phyloP scores from a whole-genome alignment of 495 filamentous ascomycete species.

The Aspergillus conjunctus region DNA sequence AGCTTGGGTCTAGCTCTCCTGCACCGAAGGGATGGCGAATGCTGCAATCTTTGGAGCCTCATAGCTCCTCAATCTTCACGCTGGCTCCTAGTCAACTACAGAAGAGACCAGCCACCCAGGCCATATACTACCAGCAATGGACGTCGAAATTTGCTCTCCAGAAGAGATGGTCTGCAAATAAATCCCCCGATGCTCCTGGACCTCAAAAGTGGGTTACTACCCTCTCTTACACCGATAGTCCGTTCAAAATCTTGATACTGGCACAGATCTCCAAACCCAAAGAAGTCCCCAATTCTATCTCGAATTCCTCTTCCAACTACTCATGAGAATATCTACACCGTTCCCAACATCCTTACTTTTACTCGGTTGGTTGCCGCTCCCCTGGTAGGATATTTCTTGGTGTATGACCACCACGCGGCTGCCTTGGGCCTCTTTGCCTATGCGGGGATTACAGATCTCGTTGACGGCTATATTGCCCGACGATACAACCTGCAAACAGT shows the following conservation, averaged over 20 bases:
- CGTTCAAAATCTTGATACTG: conserved; percentile 8
- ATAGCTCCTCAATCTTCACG: conserved; percentile 16
- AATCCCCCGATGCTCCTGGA: conserved; percentile 25
- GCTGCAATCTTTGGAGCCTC: background rate
- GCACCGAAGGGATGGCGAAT: conserved; percentile 13
- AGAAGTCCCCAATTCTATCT: conserved; percentile 47
- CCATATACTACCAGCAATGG: conserved; percentile 5
- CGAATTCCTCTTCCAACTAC: conserved; percentile 46
- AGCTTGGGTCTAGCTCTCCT: background rate
- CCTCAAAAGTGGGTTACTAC: conserved; percentile 26
- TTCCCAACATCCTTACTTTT: conserved; percentile 91
- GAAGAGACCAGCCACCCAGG: conserved; percentile 1
- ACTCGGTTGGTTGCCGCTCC: conserved; percentile 83
- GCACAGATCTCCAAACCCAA: conserved; percentile 22
- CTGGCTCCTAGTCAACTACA: conserved; percentile 9
- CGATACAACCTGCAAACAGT: conserved; percentile 87
- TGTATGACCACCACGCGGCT: conserved; percentile 74
- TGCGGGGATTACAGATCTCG: conserved; percentile 85
- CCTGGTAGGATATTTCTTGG: conserved; percentile 83
- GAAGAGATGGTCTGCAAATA: conserved; percentile 31
- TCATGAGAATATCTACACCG: conserved; percentile 93
- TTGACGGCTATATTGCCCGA: conserved; percentile 92
- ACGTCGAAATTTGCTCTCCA: conserved; percentile 20
- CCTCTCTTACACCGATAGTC: background rate
- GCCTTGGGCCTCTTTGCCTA: conserved; percentile 87